Percentiles rank a stretch among this genome's conserved stretches.
phyloP scores from a whole-genome alignment of 164 flowering plant species.

The Euptelea pleiosperma region DNA sequence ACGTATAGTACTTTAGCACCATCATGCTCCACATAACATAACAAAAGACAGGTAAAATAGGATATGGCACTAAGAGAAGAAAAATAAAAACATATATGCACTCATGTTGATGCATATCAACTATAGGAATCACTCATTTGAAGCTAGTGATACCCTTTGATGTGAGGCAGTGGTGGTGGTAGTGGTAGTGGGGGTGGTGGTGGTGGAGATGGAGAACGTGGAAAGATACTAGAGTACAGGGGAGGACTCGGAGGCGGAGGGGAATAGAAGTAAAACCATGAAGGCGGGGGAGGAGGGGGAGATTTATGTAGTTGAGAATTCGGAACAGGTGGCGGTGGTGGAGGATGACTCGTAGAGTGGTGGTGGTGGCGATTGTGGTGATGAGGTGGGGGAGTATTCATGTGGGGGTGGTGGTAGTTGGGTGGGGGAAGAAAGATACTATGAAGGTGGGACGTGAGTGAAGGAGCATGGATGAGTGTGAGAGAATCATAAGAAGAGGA shows the following conservation, averaged over 20 bases:
- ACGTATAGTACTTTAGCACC: no score
- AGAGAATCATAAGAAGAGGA: not conserved
- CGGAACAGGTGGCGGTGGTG: not conserved
- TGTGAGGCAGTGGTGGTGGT: no score
- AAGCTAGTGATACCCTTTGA: no score
- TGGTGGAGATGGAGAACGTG: not conserved
- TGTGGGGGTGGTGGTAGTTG: slow-evolving; percentile 1
- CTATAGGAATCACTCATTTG: no score
- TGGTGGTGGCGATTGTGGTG: not conserved
- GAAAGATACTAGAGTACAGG: not conserved
- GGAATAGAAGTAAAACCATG: slow-evolving; percentile 16
- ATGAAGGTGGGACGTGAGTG: not conserved
- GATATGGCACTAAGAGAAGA: no score
- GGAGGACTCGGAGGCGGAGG: slow-evolving; percentile 20
- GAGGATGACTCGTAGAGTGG: no score
- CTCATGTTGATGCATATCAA: no score
- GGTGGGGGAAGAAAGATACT: not conserved
- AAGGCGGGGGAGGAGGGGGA: slow-evolving; percentile 12
- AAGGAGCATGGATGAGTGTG: not conserved
- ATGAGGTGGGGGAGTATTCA: not conserved
- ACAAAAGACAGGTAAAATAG: no score
- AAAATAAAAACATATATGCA: no score
- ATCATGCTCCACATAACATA: no score
- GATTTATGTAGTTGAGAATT: not conserved
- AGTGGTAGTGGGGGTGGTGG: no score